Conservation (phyloP, 805 yeast genomes). For the Kazachstania africana region DNA sequence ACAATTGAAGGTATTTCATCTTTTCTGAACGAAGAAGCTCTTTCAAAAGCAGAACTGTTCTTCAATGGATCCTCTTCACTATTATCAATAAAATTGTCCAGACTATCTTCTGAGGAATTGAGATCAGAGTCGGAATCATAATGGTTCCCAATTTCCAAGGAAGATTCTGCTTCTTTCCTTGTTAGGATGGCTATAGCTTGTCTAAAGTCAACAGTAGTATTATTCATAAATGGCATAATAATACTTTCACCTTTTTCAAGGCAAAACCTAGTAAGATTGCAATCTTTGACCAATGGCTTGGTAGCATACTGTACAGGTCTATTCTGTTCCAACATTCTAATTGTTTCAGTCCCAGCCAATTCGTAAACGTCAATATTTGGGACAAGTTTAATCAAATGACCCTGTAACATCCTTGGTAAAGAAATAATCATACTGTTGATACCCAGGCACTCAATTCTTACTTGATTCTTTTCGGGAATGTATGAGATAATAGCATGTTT, state of each 20-base stretch:
- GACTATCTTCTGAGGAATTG: no score
- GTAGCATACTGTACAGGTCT: background rate
- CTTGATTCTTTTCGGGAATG: slow-evolving; percentile 27
- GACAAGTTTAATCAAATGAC: slow-evolving; percentile 19
- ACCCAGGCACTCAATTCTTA: slow-evolving; percentile 62
- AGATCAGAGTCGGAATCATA: no score
- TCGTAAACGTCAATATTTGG: slow-evolving; percentile 15
- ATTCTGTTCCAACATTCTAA: slow-evolving; percentile 5
- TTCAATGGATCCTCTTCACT: no score
- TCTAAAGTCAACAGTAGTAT: slow-evolving; percentile 54
- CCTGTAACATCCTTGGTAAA: slow-evolving; percentile 39
- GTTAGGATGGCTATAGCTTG: slow-evolving; percentile 27
- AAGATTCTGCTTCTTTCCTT: slow-evolving; percentile 18
- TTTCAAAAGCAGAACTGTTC: no score
- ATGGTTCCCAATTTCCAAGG: no score
- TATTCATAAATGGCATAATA: slow-evolving; percentile 49
- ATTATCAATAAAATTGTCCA: no score
- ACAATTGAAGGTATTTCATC: no score
- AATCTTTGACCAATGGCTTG: slow-evolving; percentile 10
- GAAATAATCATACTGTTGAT: slow-evolving; percentile 64
- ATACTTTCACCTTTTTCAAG: slow-evolving; percentile 52
- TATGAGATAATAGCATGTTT: slow-evolving; percentile 29
- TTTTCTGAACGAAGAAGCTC: no score
- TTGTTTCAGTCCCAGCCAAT: slow-evolving; percentile 8
- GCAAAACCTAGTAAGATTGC: slow-evolving; percentile 19